phyloP scores from a whole-genome alignment of 495 filamentous ascomycete species.

The Hypoxylon fragiforme region DNA sequence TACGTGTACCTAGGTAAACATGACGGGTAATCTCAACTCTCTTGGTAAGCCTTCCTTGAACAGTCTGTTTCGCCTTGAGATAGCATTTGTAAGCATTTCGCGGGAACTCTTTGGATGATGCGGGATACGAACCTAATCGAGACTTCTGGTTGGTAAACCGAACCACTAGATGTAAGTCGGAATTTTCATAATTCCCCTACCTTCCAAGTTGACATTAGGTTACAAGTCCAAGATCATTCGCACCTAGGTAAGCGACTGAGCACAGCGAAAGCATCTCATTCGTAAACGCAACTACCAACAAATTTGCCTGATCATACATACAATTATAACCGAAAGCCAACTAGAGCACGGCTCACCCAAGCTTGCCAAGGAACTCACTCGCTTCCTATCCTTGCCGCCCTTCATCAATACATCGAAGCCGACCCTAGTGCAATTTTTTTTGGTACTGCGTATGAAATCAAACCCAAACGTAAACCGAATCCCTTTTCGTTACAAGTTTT shows the following conservation, averaged over 20 bases:
- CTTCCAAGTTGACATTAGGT: slow-evolving; percentile 1
- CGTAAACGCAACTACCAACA: slow-evolving; percentile 24
- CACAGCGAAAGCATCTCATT: slow-evolving; percentile 22
- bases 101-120: too few relatives aligned
- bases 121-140: too few relatives aligned
- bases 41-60: too few relatives aligned
- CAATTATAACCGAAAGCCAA: slow-evolving; percentile 30
- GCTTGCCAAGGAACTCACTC: slow-evolving; percentile 7
- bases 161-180: neutral
- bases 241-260: neutral
- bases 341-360: slow-evolving; percentile 23
- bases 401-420: slow-evolving; percentile 25
- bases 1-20: too few relatives aligned
- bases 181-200: too few relatives aligned
- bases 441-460: slow-evolving; percentile 8
- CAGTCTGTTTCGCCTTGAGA: too few relatives aligned
- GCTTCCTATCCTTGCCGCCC: slow-evolving; percentile 10
- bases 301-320: slow-evolving; percentile 31
- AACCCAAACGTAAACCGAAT: slow-evolving; percentile 3
- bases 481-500: slow-evolving; percentile 22
- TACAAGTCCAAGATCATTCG: neutral
- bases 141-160: neutral
- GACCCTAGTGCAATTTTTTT: slow-evolving; percentile 11
- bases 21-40: too few relatives aligned
- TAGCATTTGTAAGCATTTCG: too few relatives aligned